Conservation (phyloP, 176 grass and related monocot genomes). For the sorghum (Sorghum bicolor) region DNA sequence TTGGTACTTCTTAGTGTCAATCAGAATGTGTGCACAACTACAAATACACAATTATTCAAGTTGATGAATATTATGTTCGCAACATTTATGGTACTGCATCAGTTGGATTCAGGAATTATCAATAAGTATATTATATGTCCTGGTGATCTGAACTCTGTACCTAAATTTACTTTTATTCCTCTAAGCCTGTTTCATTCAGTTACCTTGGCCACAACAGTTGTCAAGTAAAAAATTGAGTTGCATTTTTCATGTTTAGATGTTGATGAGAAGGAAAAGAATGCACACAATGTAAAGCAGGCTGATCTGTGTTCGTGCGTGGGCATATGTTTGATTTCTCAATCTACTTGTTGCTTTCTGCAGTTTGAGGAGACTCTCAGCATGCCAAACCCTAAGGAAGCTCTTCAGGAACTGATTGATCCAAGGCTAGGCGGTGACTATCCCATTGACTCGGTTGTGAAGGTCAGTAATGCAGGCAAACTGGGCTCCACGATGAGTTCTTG, state of each 20-base stretch:
- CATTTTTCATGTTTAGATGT: background rate
- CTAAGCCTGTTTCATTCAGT: background rate
- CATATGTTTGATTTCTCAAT: background rate
- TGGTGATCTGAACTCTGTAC: background rate
- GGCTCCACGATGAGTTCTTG: too few species aligned
- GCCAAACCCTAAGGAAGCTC: background rate
- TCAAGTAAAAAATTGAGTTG: background rate
- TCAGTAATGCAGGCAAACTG: conserved; percentile 11
- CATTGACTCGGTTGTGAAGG: conserved; percentile 58
- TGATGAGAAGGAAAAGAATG: background rate
- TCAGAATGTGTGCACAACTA: background rate
- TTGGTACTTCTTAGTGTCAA: background rate
- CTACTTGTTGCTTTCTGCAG: conserved; percentile 26
- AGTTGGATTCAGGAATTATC: background rate
- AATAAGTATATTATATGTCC: background rate
- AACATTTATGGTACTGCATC: background rate
- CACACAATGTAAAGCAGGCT: background rate
- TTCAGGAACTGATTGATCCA: conserved; percentile 48
- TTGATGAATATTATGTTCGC: background rate
- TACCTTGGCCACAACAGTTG: background rate
- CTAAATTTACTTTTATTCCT: background rate
- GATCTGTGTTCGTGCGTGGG: background rate
- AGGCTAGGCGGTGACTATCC: conserved; percentile 51
- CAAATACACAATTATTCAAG: background rate
- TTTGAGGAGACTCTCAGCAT: conserved; percentile 49